Base-by-base conservation (phyloP, 176 grass and related monocot species). In the Canna indica region DNA sequence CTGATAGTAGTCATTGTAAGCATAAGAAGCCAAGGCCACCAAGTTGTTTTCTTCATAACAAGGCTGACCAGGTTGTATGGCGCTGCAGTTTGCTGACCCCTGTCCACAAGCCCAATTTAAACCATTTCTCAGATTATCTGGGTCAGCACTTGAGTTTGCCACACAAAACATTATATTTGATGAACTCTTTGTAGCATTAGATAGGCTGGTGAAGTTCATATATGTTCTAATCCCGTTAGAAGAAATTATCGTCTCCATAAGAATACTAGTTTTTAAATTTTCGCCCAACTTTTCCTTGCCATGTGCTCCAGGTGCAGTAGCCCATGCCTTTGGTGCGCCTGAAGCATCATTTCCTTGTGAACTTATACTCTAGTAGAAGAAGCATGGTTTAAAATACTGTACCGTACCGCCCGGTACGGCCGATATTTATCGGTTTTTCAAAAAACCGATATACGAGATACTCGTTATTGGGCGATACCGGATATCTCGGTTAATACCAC, bases 31-130 rank as follows among this genome's bases (percentile, higher is more conserved):
- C 28, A 65, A 14, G 18, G 42, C 42, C 14, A 36, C 42, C 59
- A 75, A 46, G 44, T 65, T 50, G 7, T 42, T 44, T 22, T 31
- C 53, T 48, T 24, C 17, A 47, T 65, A 75, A 16, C 73, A 75
- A 36, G 73, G 42, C 29, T 65, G 59, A 1, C 59, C 59, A 14
- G 73, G 59, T 4, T 65, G 73, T 50, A 75, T 75, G 1, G 42
- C 27, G 5, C 59, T 75, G 73, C 59, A 75, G 41, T 75, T 75
- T 22, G 73, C 73, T 7, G 25, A 15, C 5, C 73, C 73, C 62
- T 57, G 59, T 29, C 73, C 73, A 16, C 73, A 75, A 12, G 36
- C 73, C 72, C 73, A 75, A 64, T 75, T 42, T 28, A 75, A 64
- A 4, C 73, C 59, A 7, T 24, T 27, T n/a, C 11, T 32, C 18